A percentile compares a stretch with the other conserved stretches of the same genome.
phyloP scores from a whole-genome alignment of 1,284 basidiomycete species.

The Ganoderma lingzhi region DNA sequence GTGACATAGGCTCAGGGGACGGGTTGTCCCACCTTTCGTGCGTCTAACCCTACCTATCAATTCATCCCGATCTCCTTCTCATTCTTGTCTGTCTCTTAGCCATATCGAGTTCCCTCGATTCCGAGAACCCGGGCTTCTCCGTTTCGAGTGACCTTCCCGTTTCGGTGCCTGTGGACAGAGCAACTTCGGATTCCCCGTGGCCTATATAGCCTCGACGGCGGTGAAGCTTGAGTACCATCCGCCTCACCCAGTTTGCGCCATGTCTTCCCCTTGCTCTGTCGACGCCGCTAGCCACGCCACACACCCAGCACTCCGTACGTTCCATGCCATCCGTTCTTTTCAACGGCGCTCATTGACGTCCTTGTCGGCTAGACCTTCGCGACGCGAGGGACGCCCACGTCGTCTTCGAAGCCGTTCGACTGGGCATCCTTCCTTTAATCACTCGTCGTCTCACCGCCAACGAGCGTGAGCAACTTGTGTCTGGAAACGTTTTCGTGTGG shows the following conservation, averaged over 20 bases:
- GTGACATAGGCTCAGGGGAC: constrained; percentile 11
- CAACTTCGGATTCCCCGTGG: constrained; percentile 35
- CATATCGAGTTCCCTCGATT: constrained; percentile 33
- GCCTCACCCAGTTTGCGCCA: constrained; percentile 26
- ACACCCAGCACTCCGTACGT: constrained; percentile 42
- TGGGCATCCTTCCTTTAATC: constrained; percentile 73
- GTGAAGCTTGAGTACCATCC: constrained; percentile 33
- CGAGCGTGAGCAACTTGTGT: constrained; percentile 71
- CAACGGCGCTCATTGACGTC: constrained; percentile 3
- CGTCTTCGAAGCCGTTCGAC: constrained; percentile 77
- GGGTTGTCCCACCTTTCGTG: constrained; percentile 24
- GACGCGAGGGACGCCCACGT: constrained; percentile 66
- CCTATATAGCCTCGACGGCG: constrained; percentile 38
- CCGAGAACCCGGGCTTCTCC: constrained; percentile 35
- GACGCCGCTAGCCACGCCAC: constrained; percentile 37
- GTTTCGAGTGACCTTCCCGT: constrained; percentile 38
- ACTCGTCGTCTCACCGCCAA: constrained; percentile 69
- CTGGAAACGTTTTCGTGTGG: constrained; percentile 85
- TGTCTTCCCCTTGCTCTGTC: constrained; percentile 30
- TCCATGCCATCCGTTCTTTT: not conserved
- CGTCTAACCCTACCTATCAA: constrained; percentile 35
- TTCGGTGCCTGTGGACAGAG: constrained; percentile 38
- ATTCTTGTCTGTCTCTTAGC: constrained; percentile 28
- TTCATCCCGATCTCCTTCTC: constrained; percentile 31
- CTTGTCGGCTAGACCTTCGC: constrained; percentile 61